A percentile compares a stretch with the other conserved stretches of the same genome.
Evolutionary conservation across 805 yeast genomes (phyloP).

Genomic region (Candida argentea): DNA sequence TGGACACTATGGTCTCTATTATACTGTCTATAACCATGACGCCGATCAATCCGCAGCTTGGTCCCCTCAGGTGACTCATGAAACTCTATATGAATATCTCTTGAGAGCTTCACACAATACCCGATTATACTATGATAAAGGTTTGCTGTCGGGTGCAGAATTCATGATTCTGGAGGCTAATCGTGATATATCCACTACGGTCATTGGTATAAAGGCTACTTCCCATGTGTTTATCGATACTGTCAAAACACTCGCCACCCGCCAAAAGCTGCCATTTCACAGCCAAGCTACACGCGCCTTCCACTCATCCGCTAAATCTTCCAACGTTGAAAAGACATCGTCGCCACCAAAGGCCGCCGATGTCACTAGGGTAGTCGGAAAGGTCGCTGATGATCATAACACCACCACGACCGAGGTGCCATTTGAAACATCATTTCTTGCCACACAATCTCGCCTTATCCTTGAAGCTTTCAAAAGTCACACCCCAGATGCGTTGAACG

Average conservation of each 20-base stretch:
- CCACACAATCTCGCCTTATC: conserved; percentile 13
- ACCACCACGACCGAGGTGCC: conserved; percentile 1
- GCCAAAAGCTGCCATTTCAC: background rate
- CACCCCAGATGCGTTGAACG: conserved; percentile 16
- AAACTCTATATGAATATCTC: conserved; percentile 6
- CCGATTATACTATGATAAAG: conserved; percentile 4
- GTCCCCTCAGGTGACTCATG: conserved; percentile 3
- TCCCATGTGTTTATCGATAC: conserved; percentile 9
- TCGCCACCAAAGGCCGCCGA: background rate
- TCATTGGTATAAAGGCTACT: conserved; percentile 14
- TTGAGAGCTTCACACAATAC: conserved; percentile 3
- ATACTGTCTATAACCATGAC: conserved; percentile 28
- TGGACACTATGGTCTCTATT: conserved; percentile 37
- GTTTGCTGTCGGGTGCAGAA: too few relatives aligned
- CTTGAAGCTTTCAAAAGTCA: conserved; percentile 6
- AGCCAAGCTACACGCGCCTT: conserved; percentile 5
- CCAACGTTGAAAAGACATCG: too few relatives aligned
- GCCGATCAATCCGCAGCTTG: conserved; percentile 10
- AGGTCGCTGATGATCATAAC: background rate
- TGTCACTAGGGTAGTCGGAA: background rate
- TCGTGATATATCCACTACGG: conserved; percentile 17
- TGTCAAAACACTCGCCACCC: conserved; percentile 12
- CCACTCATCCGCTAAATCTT: conserved; percentile 1
- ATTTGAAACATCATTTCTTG: conserved; percentile 12
- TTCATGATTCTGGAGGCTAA: conserved; percentile 23